phyloP scores from a whole-genome alignment of 78 protist genomes.

The Fonticula alba region DNA sequence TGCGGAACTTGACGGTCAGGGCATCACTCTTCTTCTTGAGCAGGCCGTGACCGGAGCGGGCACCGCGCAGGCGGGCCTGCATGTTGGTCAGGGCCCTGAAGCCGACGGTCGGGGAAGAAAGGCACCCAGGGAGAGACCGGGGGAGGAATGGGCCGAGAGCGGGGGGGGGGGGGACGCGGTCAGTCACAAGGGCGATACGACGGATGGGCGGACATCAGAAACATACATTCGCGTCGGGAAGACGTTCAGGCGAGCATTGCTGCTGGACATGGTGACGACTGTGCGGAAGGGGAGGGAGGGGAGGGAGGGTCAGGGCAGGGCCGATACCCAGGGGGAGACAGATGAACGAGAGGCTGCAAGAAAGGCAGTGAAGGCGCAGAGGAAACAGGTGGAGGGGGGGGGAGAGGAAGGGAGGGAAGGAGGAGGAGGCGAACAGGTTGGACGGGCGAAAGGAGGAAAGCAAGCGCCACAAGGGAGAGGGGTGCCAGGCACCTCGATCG shows the following conservation, averaged over 20 bases:
- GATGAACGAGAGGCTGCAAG: not conserved
- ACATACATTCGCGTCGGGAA: slow-evolving; percentile 17
- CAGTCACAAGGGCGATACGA: not conserved
- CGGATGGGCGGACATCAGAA: not conserved
- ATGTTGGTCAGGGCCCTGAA: slow-evolving; percentile 62
- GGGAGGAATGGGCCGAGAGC: not conserved
- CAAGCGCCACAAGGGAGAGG: too few species aligned
- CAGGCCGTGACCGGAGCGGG: slow-evolving; percentile 76
- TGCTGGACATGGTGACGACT: slow-evolving; percentile 1
- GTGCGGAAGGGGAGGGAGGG: not conserved
- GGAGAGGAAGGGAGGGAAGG: too few species aligned
- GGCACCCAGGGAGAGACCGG: not conserved
- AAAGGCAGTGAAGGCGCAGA: too few species aligned
- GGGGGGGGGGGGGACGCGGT: too few species aligned
- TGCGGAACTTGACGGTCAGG: slow-evolving; percentile 57
- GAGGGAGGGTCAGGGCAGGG: not conserved
- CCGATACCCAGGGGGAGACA: not conserved
- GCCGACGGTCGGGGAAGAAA: not conserved
- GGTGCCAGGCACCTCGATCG: too few species aligned
- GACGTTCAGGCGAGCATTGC: not conserved
- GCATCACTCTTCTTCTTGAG: slow-evolving; percentile 92
- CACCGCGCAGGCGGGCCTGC: slow-evolving; percentile 72
- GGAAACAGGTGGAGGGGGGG: too few species aligned
- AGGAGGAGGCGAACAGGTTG: too few species aligned
- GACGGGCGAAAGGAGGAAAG: too few species aligned